phyloP scores from a whole-genome alignment of 768 basidiomycete species.

The Psilocybe cyanescens region DNA sequence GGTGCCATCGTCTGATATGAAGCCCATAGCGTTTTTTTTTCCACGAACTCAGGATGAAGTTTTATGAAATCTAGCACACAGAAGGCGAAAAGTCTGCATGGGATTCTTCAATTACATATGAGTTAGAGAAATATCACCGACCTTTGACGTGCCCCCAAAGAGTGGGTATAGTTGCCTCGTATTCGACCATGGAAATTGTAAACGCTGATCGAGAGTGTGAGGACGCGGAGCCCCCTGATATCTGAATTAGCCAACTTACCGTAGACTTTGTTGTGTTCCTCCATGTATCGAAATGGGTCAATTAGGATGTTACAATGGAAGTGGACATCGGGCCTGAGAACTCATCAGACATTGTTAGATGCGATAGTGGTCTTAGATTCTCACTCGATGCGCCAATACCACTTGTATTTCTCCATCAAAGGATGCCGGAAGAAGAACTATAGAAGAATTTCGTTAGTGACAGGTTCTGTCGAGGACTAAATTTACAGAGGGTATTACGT shows the following conservation, averaged over 20 bases:
- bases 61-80: slow-evolving; percentile 58
- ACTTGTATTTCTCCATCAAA: slow-evolving; percentile 68
- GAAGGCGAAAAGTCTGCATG: neutral
- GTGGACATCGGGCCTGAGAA: slow-evolving; percentile 68
- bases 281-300: slow-evolving; percentile 79
- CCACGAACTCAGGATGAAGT: slow-evolving; percentile 57
- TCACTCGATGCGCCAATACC: slow-evolving; percentile 62
- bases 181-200: slow-evolving; percentile 79
- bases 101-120: neutral
- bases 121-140: slow-evolving; percentile 24
- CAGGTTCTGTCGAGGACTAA: slow-evolving; percentile 24
- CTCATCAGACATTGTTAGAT: slow-evolving; percentile 14
- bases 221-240: neutral
- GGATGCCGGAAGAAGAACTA: slow-evolving; percentile 80
- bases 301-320: slow-evolving; percentile 73
- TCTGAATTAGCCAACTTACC: slow-evolving; percentile 34
- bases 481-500: slow-evolving; percentile 20
- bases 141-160: slow-evolving; percentile 77
- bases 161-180: slow-evolving; percentile 75
- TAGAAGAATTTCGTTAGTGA: slow-evolving; percentile 33
- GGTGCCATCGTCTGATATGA: slow-evolving; percentile 63
- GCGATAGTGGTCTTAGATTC: neutral
- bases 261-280: slow-evolving; percentile 72
- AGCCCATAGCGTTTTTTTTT: slow-evolving; percentile 63
- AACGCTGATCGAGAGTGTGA: slow-evolving; percentile 39